These are phyloP conservation scores for Talaromyces verruculosus DNA, from an alignment of 2,329 filamentous ascomycete species.

Conservation along the genomic window DNA sequence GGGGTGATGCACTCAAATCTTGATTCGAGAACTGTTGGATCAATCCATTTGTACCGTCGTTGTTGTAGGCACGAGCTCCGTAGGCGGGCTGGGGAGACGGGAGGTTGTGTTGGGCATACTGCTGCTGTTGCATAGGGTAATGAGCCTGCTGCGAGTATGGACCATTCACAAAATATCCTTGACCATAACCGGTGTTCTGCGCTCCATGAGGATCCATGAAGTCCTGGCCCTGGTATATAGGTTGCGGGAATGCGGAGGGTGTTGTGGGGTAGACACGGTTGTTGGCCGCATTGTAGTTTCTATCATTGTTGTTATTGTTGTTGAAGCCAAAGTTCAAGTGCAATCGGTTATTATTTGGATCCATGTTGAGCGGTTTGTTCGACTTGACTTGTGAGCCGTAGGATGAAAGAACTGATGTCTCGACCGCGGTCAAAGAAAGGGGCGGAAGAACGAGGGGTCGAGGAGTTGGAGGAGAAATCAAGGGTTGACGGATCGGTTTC, in stretches of 20 bases:
- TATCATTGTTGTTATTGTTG: slow-evolving; percentile 42
- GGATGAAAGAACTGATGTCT: slow-evolving; percentile 12
- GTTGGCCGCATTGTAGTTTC: slow-evolving; percentile 62
- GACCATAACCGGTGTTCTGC: slow-evolving; percentile 42
- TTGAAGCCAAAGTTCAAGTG: slow-evolving; percentile 55
- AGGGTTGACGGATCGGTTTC: slow-evolving; percentile 19
- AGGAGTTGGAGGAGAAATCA: slow-evolving; percentile 13
- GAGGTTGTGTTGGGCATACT: slow-evolving; percentile 54
- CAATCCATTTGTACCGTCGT: slow-evolving; percentile 84
- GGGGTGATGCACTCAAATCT: slow-evolving; percentile 74
- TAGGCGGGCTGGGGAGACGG: slow-evolving; percentile 55
- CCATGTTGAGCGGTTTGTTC: slow-evolving; percentile 47
- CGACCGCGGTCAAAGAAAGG: slow-evolving; percentile 17
- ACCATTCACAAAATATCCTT: slow-evolving; percentile 63
- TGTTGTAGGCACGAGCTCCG: slow-evolving; percentile 54
- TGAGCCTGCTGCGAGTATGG: slow-evolving; percentile 46
- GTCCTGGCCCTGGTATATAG: slow-evolving; percentile 68
- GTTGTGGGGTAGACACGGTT: slow-evolving; percentile 80
- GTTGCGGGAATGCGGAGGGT: slow-evolving; percentile 93
- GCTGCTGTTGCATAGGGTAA: slow-evolving; percentile 45
- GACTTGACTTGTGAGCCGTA: background rate
- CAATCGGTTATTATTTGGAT: slow-evolving; percentile 63
- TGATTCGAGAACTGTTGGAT: slow-evolving; percentile 97
- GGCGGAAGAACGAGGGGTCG: slow-evolving; percentile 17
- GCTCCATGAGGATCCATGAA: slow-evolving; percentile 53